Evolutionary conservation across 192 early-diverging fungal species (phyloP), one percentile per base, ranked within the genome.

Genomic region (Kickxella alabastrina): DNA sequence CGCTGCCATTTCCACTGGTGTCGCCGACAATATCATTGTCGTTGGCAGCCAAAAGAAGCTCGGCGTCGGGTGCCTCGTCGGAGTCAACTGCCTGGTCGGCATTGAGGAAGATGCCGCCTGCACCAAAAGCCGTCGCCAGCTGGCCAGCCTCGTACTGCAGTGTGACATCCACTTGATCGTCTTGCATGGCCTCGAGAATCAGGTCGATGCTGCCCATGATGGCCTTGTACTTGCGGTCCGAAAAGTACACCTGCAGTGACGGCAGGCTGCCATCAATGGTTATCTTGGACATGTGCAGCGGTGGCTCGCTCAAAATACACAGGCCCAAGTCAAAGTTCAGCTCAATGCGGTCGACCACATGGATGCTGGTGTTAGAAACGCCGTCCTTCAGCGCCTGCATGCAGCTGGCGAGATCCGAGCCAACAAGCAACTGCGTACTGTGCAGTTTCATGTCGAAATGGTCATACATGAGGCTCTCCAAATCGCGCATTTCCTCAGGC

Each of bases 201-300:
- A 86, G 69, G 36, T 90, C 87, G 17, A 88, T 79, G 49, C 89
- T 83, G 14, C 62, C 71, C 92, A 94, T 96, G 6, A 96, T 75
- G 1, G 84, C 83, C 53, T 87, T 85, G 80, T 96, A 95, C 64
- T 98, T 98, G 44, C 84, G 77, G 65, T 98, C 92, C 0, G 93
- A 95, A 25, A 98, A 84, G 62, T 92, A 95, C 19, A 95, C 63
- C 43, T 92, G 84, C 27, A 98, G 57, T 15, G 88, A 62, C 0
- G 93, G 92, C 51, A 98, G 64, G 8, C 86, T 80, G 23, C 90
- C 93, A 34, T 84, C 80, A 6, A 98, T 67, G 41, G 81, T 79
- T 46, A 91, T 83, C 47, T 81, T 80, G 39, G 93, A 77, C 50
- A 92, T 67, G 26, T 77, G 74, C 22, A 90, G 82, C 1, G 81